These are phyloP conservation scores for Candida insectorum DNA, from an alignment of 805 yeast species.

Conservation along the genomic window DNA sequence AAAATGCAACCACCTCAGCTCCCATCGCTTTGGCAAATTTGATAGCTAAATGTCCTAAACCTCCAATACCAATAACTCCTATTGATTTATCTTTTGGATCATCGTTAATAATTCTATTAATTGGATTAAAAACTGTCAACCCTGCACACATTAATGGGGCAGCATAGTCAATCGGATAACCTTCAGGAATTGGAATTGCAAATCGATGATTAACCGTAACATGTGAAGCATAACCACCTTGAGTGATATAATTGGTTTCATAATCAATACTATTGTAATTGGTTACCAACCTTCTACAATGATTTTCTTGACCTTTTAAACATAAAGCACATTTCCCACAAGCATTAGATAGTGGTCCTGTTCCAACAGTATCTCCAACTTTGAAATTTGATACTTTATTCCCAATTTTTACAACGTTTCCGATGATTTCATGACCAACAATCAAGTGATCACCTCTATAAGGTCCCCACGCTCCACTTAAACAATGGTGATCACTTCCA, in stretches of 20 bases:
- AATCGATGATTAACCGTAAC: conserved; percentile 41
- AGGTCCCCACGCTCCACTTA: conserved; percentile 50
- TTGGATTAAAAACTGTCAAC: conserved; percentile 52
- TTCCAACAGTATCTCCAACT: conserved; percentile 76
- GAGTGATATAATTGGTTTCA: conserved; percentile 24
- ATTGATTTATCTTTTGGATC: conserved; percentile 21
- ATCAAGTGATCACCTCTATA: conserved; percentile 32
- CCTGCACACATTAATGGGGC: conserved; percentile 60
- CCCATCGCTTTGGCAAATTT: conserved; percentile 60
- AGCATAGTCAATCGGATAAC: conserved; percentile 35
- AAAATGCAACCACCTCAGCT: conserved; percentile 54
- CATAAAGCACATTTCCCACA: conserved; percentile 65
- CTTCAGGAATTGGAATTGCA: conserved; percentile 48
- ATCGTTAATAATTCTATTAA: conserved; percentile 38
- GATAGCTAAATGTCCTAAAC: conserved; percentile 64
- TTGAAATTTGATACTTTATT: conserved; percentile 45
- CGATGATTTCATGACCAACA: conserved; percentile 67
- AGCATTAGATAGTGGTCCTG: conserved; percentile 65
- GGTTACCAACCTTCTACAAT: conserved; percentile 46
- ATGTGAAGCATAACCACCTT: conserved; percentile 53
- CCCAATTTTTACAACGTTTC: conserved; percentile 61
- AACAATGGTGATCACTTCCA: conserved; percentile 56
- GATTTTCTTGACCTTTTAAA: conserved; percentile 33
- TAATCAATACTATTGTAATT: conserved; percentile 51
- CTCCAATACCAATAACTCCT: conserved; percentile 64